These are phyloP conservation scores for Podospora australis DNA, from an alignment of 495 filamentous ascomycete species.

Conservation along the genomic window DNA sequence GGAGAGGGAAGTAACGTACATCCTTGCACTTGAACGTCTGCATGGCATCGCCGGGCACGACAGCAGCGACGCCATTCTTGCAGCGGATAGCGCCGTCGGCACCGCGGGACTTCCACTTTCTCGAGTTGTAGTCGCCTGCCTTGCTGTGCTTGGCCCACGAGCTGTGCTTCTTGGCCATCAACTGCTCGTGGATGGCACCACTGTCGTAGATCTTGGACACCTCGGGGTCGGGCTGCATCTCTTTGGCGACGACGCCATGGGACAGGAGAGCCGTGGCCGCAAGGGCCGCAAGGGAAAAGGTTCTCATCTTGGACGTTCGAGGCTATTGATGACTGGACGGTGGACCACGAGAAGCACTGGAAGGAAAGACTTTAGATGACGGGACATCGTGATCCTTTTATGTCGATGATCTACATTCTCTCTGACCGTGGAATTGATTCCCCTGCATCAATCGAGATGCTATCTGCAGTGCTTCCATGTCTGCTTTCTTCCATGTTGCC, in stretches of 20 bases:
- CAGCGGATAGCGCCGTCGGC: slow-evolving; percentile 27
- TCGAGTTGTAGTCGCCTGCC: neutral
- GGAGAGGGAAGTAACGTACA: slow-evolving; percentile 14
- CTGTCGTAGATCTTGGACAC: slow-evolving; percentile 33
- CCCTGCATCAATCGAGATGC: too few species aligned
- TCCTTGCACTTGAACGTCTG: slow-evolving; percentile 49
- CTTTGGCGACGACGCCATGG: slow-evolving; percentile 26
- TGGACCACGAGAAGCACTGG: too few species aligned
- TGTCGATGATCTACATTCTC: too few species aligned
- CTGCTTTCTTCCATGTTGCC: too few species aligned
- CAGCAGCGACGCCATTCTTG: slow-evolving; percentile 40
- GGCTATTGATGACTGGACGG: too few species aligned
- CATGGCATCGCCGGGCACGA: slow-evolving; percentile 33
- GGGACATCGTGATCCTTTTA: too few species aligned
- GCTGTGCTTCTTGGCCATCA: slow-evolving; percentile 38
- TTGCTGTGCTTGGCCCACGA: slow-evolving; percentile 14
- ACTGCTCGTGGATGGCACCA: slow-evolving; percentile 36
- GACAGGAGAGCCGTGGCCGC: slow-evolving; percentile 30
- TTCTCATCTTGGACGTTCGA: slow-evolving; percentile 3
- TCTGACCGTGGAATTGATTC: too few species aligned
- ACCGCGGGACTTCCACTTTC: slow-evolving; percentile 28
- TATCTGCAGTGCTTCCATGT: too few species aligned
- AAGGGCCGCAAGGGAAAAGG: neutral
- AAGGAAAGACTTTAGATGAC: too few species aligned
- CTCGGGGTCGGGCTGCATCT: slow-evolving; percentile 18